Percentiles rank a stretch among this genome's conserved stretches.
These are phyloP conservation scores for Amanita exitialis DNA, from an alignment of 768 basidiomycete genomes.

Conservation along the genomic window DNA sequence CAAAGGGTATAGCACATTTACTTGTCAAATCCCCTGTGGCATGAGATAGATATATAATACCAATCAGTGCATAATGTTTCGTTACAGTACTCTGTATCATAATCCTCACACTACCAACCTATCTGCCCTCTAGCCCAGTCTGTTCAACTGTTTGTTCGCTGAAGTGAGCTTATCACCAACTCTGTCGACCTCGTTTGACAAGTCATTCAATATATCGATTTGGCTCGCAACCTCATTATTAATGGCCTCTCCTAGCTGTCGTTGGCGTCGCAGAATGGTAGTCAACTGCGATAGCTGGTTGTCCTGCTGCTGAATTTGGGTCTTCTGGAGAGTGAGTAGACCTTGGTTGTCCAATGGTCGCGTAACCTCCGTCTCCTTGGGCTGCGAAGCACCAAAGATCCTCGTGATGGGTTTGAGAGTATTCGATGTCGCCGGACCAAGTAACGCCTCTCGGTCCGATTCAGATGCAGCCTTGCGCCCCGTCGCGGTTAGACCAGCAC, in stretches of 20 bases:
- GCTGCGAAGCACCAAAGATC: conserved; percentile 61
- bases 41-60: conserved; percentile 1
- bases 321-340: conserved; percentile 67
- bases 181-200: conserved; percentile 66
- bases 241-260: conserved; percentile 82
- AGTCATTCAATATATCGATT: conserved; percentile 77
- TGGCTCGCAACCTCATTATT: conserved; percentile 73
- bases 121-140: conserved; percentile 40
- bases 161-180: conserved; percentile 70
- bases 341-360: conserved; percentile 83
- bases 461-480: conserved; percentile 35
- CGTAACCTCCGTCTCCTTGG: conserved; percentile 75
- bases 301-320: conserved; percentile 80
- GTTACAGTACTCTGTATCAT: conserved; percentile 9
- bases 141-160: conserved; percentile 77
- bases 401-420: conserved; percentile 46
- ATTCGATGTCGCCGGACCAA: conserved; percentile 25
- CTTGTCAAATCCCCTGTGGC: conserved; percentile 26
- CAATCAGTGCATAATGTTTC: background rate
- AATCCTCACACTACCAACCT: background rate
- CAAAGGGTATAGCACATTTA: conserved; percentile 49
- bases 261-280: conserved; percentile 75
- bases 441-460: conserved; percentile 55
- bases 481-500: conserved; percentile 18
- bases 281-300: conserved; percentile 69